These are phyloP conservation scores for Alternaria metachromatica DNA, from an alignment of 2,329 filamentous ascomycete genomes.

Conservation along the genomic window DNA sequence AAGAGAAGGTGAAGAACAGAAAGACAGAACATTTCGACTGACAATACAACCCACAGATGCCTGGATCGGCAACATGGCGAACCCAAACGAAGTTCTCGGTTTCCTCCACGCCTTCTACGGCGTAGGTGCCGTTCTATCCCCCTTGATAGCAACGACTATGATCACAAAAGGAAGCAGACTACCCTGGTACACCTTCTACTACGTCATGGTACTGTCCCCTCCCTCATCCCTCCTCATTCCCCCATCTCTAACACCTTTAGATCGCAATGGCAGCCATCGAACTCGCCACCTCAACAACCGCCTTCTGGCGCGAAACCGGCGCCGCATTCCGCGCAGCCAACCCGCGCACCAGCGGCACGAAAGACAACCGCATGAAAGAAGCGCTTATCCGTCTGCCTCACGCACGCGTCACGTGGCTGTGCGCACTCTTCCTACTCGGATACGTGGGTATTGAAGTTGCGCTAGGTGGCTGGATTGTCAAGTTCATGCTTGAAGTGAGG, in stretches of 20 bases:
- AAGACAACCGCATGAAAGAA: slow-evolving; percentile 59
- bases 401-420: slow-evolving; percentile 72
- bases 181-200: slow-evolving; percentile 78
- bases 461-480: slow-evolving; percentile 81
- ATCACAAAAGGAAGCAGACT: slow-evolving; percentile 64
- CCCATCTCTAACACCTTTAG: slow-evolving; percentile 25
- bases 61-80: slow-evolving; percentile 74
- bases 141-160: slow-evolving; percentile 75
- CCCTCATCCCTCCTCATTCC: background rate
- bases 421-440: slow-evolving; percentile 74
- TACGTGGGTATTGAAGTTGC: slow-evolving; percentile 82
- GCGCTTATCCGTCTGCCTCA: slow-evolving; percentile 55
- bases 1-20: background rate
- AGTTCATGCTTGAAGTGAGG: slow-evolving; percentile 80
- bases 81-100: slow-evolving; percentile 76
- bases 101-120: slow-evolving; percentile 77
- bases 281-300: slow-evolving; percentile 56
- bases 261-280: slow-evolving; percentile 65
- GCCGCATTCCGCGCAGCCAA: slow-evolving; percentile 62
- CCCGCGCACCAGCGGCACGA: slow-evolving; percentile 51
- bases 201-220: slow-evolving; percentile 67
- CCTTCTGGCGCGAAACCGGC: slow-evolving; percentile 71
- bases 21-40: background rate
- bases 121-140: slow-evolving; percentile 71
- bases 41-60: slow-evolving; percentile 38